Percentiles rank a stretch among this genome's conserved stretches.
phyloP scores from a whole-genome alignment of 2,329 filamentous ascomycete genomes.

The Aspergillus tanneri region DNA sequence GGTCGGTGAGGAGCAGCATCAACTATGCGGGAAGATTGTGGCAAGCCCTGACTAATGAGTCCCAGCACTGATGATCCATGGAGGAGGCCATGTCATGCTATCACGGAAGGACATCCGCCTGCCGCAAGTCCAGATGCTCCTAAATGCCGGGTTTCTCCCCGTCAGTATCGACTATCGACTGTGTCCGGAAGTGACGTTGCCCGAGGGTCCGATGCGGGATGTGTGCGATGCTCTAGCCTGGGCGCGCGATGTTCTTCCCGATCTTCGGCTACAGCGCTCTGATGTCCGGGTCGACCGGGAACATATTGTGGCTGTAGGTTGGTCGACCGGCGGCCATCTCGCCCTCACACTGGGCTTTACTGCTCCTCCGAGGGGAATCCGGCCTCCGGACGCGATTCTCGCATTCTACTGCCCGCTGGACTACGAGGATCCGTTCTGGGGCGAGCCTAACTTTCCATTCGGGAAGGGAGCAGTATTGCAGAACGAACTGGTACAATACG shows the following conservation, averaged over 20 bases:
- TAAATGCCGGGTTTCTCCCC: slow-evolving; percentile 46
- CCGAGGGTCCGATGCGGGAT: slow-evolving; percentile 39
- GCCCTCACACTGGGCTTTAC: too few species aligned
- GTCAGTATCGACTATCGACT: slow-evolving; percentile 53
- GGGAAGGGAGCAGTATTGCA: too few species aligned
- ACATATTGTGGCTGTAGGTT: slow-evolving; percentile 46
- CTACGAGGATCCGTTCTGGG: slow-evolving; percentile 37
- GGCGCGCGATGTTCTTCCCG: slow-evolving; percentile 36
- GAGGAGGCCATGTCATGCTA: slow-evolving; percentile 15
- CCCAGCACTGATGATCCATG: slow-evolving; percentile 21
- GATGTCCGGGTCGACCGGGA: slow-evolving; percentile 17
- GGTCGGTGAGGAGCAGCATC: neutral
- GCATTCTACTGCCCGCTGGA: slow-evolving; percentile 49
- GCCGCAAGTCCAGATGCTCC: slow-evolving; percentile 39
- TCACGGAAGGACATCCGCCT: slow-evolving; percentile 11
- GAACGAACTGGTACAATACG: too few species aligned
- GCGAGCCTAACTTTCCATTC: too few species aligned
- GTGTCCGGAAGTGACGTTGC: slow-evolving; percentile 48
- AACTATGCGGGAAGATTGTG: neutral
- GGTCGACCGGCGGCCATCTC: slow-evolving; percentile 51
- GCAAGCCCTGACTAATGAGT: neutral
- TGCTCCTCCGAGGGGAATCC: slow-evolving; percentile 23
- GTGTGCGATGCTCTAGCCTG: slow-evolving; percentile 26
- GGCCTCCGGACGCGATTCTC: slow-evolving; percentile 45
- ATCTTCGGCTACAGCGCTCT: slow-evolving; percentile 5